Conservation (phyloP, 139 green algal species). For the Chlamydomonas incerta region DNA sequence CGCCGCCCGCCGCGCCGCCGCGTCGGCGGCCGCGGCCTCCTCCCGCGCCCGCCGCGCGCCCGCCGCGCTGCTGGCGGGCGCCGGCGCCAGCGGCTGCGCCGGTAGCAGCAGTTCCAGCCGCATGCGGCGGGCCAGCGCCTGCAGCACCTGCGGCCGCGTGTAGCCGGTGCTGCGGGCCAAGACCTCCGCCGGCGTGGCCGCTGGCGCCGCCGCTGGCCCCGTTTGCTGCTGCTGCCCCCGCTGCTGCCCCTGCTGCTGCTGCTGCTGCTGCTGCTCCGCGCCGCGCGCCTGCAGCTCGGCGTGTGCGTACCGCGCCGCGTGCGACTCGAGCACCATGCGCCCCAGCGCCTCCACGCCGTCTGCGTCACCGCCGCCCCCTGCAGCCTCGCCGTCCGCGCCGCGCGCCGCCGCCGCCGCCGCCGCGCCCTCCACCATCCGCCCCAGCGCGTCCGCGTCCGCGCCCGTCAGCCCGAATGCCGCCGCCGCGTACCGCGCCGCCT, state of each 20-base stretch:
- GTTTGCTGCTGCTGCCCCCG: not conserved
- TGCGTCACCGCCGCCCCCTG: not conserved
- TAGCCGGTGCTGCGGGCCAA: not conserved
- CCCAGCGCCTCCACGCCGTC: not conserved
- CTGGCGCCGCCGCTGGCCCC: not conserved
- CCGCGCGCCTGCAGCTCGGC: not conserved
- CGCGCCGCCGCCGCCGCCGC: not conserved
- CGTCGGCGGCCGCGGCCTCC: not conserved
- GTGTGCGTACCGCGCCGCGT: not conserved
- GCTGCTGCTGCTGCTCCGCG: not conserved
- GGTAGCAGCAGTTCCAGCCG: not conserved
- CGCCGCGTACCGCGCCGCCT: not conserved
- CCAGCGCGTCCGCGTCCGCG: too few species aligned
- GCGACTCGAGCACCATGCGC: not conserved
- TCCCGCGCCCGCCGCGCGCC: not conserved
- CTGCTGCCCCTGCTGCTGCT: not conserved
- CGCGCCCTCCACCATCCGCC: not conserved
- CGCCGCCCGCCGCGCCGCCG: not conserved
- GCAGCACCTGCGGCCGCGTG: not conserved
- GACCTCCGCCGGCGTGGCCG: not conserved
- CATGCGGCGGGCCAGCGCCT: not conserved
- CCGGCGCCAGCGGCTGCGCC: not conserved
- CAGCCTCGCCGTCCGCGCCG: not conserved
- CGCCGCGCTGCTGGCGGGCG: not conserved
- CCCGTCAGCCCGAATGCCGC: not conserved